Conservation (phyloP, 257 asterid genomes). For the Capsicum chinense region DNA sequence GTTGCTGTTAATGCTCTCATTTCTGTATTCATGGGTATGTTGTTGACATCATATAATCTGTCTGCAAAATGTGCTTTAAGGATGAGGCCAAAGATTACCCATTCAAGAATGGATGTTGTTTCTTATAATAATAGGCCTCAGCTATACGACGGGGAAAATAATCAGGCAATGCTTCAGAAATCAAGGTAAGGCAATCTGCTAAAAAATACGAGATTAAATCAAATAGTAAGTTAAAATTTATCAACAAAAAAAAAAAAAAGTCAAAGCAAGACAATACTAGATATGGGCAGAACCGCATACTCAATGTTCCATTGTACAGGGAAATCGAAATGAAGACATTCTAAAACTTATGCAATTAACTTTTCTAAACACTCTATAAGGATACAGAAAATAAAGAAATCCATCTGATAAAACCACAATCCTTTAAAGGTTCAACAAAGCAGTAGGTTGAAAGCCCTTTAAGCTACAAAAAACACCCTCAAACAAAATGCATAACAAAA, state of each 20-base stretch:
- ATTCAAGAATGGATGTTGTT: background rate
- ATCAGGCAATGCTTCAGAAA: background rate
- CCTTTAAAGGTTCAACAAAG: background rate
- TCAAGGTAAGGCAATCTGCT: background rate
- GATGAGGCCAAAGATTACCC: background rate
- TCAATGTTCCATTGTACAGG: background rate
- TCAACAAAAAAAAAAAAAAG: background rate
- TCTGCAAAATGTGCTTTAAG: background rate
- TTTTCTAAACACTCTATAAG: background rate
- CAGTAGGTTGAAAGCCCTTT: background rate
- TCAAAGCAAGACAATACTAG: constrained; percentile 12
- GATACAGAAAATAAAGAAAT: background rate
- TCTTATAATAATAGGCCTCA: background rate
- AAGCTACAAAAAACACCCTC: background rate
- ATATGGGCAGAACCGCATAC: background rate
- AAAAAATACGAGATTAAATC: background rate
- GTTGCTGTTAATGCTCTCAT: too few species aligned
- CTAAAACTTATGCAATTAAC: background rate
- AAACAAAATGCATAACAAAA: background rate
- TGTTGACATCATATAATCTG: background rate
- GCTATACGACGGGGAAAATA: background rate
- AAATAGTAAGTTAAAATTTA: background rate
- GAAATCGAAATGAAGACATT: constrained; percentile 12
- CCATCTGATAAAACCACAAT: background rate
- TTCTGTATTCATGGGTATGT: too few species aligned